Conservation (phyloP, 305 asterid species). For the Solanum hybrid region DNA sequence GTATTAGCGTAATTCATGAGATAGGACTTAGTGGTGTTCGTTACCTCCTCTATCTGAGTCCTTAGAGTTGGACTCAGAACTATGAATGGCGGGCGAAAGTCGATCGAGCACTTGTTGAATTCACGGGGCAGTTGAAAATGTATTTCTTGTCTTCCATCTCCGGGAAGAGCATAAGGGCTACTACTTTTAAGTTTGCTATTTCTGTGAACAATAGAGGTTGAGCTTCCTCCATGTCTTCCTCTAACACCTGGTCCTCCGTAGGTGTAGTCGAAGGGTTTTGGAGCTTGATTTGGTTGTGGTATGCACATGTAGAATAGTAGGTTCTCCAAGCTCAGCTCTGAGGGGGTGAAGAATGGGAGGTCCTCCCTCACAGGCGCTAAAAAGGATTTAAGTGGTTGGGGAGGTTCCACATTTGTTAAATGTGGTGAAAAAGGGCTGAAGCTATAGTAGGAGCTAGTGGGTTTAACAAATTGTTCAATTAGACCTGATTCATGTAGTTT, state of each 20-base stretch:
- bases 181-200: background rate
- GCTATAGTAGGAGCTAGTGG: background rate
- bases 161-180: background rate
- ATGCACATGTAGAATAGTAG: background rate
- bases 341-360: background rate
- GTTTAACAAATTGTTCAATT: too few relatives aligned
- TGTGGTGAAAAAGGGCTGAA: background rate
- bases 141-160: background rate
- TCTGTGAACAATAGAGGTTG: background rate
- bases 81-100: background rate
- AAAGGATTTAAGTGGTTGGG: background rate
- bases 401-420: background rate
- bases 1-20: background rate
- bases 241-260: background rate
- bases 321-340: background rate
- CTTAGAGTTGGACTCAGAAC: background rate
- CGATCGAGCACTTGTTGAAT: background rate
- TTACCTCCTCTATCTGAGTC: background rate
- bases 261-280: background rate
- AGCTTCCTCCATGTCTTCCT: background rate
- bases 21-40: background rate
- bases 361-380: background rate
- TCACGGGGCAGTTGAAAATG: background rate
- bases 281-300: background rate
- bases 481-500: background rate